Conservation (phyloP, 768 basidiomycete genomes). For the Phlebiopsis flavidoalba region DNA sequence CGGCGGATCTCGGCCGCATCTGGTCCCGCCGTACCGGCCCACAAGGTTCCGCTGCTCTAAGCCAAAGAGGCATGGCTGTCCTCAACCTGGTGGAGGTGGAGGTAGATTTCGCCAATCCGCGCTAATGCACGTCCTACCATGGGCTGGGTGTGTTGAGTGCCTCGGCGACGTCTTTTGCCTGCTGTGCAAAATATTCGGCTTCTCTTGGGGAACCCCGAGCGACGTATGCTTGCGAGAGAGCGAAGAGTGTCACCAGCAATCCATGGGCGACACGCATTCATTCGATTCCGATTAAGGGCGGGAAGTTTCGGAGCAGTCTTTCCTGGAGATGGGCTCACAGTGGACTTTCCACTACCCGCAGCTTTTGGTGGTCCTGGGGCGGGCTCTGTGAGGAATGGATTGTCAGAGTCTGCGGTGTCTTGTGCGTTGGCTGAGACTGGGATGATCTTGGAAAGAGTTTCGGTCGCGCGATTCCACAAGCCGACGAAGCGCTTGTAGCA, state of each 20-base stretch:
- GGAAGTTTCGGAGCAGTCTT: constrained; percentile 23
- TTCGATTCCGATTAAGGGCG: constrained; percentile 52
- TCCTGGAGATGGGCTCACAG: constrained; percentile 10
- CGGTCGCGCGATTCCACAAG: constrained; percentile 76
- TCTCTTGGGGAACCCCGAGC: constrained; percentile 78
- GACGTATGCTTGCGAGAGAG: constrained; percentile 60
- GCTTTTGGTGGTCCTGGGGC: neutral
- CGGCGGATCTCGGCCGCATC: constrained; percentile 57
- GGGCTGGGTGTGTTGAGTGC: constrained; percentile 61
- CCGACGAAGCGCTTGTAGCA: constrained; percentile 71
- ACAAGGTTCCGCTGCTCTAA: constrained; percentile 41
- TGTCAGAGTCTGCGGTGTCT: constrained; percentile 31
- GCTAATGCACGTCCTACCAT: constrained; percentile 62
- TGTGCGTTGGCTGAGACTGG: constrained; percentile 28
- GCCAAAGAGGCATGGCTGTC: constrained; percentile 53
- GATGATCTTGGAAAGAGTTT: constrained; percentile 57
- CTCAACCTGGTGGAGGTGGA: constrained; percentile 55
- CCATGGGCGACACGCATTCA: constrained; percentile 78
- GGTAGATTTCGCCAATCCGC: constrained; percentile 62
- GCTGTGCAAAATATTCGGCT: constrained; percentile 77
- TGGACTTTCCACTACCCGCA: neutral
- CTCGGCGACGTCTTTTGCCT: constrained; percentile 69
- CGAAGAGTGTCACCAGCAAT: constrained; percentile 60
- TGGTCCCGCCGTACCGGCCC: constrained; percentile 41
- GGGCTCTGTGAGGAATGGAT: constrained; percentile 51